Base-by-base conservation (phyloP, 73 alveolate genomes). In the Paramecium pentaurelia region DNA sequence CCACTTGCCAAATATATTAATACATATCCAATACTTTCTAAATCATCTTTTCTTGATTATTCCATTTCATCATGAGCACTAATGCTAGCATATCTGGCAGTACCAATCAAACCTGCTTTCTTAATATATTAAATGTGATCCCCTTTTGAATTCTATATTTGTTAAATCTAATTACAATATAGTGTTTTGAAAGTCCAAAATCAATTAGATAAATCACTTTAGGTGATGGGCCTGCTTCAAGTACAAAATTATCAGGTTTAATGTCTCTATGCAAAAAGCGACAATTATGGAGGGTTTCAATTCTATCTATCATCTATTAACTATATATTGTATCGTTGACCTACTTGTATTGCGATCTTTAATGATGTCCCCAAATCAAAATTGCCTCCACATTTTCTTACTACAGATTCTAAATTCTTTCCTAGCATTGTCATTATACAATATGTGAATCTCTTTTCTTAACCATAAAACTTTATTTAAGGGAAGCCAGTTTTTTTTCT, bases 21-120 rank as follows among this genome's bases (percentile, higher is more conserved):
- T 49, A 96, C 96, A 83, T 88, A 92, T 1, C 96, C 97, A 22
- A 96, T 86, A 40, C 96, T 89, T 80, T 96, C 98, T 64, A 96
- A 75, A 77, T 96, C 98, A 84, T 96, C 98, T 42, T 97, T 93
- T 86, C 98, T 80, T 22, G 96, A 71, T 86, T 95, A 92, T 58
- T 96, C 98, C 60, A 70, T 51, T 40, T 97, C 98, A 8, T 84
- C 59, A 75, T 93, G 96, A 25, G 98, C 93, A 85, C 88, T 93
- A 0, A 92, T 25, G 11, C 96, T 90, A 20, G 97, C 97, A 95
- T 95, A 96, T 34, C 98, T 92, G 18, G 97, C 97, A 6, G 97
- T 96, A 1, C 98, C 98, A 27, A 97, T 96, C 54, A 96, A 71
- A 18, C 96, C 93, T 64, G 95, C 94, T 12, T 94, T 92, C 18